Base-by-base conservation (phyloP, 73 alveolate species). In the Durusdinium trenchii region DNA sequence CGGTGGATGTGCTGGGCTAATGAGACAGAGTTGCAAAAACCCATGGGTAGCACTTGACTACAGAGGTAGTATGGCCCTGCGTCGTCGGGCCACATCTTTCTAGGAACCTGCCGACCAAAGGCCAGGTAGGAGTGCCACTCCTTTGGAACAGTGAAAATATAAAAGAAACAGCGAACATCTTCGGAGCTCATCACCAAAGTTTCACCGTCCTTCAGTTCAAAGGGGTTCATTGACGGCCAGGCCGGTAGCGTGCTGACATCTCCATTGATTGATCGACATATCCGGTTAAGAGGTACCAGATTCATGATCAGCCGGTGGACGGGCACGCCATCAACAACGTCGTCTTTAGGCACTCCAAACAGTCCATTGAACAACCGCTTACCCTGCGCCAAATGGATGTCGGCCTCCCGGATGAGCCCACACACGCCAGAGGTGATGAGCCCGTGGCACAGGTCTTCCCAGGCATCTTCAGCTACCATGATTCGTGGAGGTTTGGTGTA, bases 271-370 rank as follows among this genome's bases (percentile, higher is more conserved):
- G 89, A 61, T 6, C 10, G 36, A 30, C 45, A 40, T 14, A 46
- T 20, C 36, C 28, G 26, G 43, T 78, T 78, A 32, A 78, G 54
- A 7, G 89, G 89, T 9, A 78, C 28, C 43, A 78, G 26, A 30
- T 78, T 78, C 89, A 78, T 78, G 36, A 78, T 78, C 40, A 43
- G 62, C 10, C 89, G 89, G 28, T n/a, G 26, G 43, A 78, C 61
- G 18, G 38, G 62, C 7, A 4, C 10, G 35, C 89, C 89, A 9
- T 42, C 89, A 6, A 3, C 47, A 32, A 6, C 10, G 42, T 78
- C 89, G 30, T 46, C 89, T n/a, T n/a, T n/a, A n/a, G n/a, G n/a
- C n/a, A n/a, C n/a, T n/a, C n/a, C n/a, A n/a, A n/a, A n/a, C n/a
- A n/a, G n/a, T n/a, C n/a, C n/a, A n/a, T n/a, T n/a, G n/a, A n/a